Evolutionary conservation across 75 land plant species (phyloP), one percentile per base, ranked within the genome.

Genomic region (Cupressus sempervirens): DNA sequence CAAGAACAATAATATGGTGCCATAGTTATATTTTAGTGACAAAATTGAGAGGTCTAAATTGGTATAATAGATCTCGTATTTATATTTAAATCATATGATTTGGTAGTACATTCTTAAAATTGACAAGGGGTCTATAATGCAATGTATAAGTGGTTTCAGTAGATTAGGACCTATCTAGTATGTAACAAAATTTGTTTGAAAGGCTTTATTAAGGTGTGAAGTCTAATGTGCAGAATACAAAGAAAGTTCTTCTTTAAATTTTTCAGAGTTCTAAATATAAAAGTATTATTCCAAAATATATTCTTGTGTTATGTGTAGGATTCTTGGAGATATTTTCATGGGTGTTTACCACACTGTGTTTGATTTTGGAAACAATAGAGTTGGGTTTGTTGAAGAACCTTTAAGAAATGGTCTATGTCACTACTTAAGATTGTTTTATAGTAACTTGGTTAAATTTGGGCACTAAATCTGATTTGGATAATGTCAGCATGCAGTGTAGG

Each of bases 131-230:
- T 23, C 91, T 75, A 88, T 88, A 56, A 97, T 95, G 38, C 97
- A 95, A 80, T 96, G 98, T 90, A 90, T 96, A 36, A 95, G 97
- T 88, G 98, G 98, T 11, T 96, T 96, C 84, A 93, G 89, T 1
- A 93, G 94, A 18, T 50, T 96, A 80, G 98, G 97, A 12, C 98
- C 98, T 74, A 91, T 96, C 85, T 96, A 97, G 98, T 96, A 96
- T 16, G 45, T 62, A 20, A 77, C 7, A 13, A 30, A 77, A 23
- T 77, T 43, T 3, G n/a, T 77, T 77, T 77, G 29, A 43, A 40
- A 40, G 1, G 8, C 26, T 23, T 40, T 76, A n/a, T 45, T 76
- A 13, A 36, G 23, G 20, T 23, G 41, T 38, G 41, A 76, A 76
- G 16, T 76, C 36, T 18, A 76, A 40, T 76, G 80, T 23, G 26